A percentile compares a stretch with the other conserved stretches of the same genome.
These are phyloP conservation scores for Phytopythium aichiense DNA, from an alignment of 352 stramenopile genomes.

Conservation along the genomic window DNA sequence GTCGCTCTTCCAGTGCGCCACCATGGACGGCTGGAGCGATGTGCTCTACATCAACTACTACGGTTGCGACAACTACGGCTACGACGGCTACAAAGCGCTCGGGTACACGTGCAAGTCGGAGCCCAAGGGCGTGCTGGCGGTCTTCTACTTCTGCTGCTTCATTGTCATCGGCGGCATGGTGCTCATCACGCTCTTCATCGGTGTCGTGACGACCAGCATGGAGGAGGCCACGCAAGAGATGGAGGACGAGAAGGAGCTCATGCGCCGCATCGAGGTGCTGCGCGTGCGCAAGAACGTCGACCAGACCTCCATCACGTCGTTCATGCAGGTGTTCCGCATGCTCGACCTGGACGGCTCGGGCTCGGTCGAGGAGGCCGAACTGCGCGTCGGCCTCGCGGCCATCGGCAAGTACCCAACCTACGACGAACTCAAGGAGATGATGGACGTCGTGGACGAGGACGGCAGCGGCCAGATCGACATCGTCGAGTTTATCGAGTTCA, in stretches of 20 bases:
- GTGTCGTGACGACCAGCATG: slow-evolving; percentile 90
- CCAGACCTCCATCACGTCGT: slow-evolving; percentile 42
- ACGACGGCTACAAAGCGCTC: slow-evolving; percentile 48
- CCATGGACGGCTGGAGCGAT: slow-evolving; percentile 90
- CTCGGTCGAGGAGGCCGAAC: slow-evolving; percentile 81
- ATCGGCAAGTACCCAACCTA: slow-evolving; percentile 80
- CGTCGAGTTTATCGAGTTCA: slow-evolving; percentile 86
- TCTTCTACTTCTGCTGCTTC: slow-evolving; percentile 82
- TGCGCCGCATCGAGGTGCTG: slow-evolving; percentile 57
- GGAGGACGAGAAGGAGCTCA: slow-evolving; percentile 63
- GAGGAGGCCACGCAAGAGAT: slow-evolving; percentile 87
- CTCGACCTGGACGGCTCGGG: slow-evolving; percentile 79
- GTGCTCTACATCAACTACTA: slow-evolving; percentile 91
- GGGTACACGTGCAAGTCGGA: slow-evolving; percentile 59
- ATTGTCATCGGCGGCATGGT: slow-evolving; percentile 85
- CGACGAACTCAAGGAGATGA: slow-evolving; percentile 83
- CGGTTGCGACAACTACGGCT: slow-evolving; percentile 80
- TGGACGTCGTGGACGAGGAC: slow-evolving; percentile 84
- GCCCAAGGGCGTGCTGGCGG: slow-evolving; percentile 35
- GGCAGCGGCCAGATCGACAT: slow-evolving; percentile 84
- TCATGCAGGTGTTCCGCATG: slow-evolving; percentile 83
- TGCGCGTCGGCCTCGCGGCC: slow-evolving; percentile 71
- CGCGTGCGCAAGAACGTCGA: slow-evolving; percentile 54
- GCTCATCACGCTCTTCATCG: slow-evolving; percentile 90
- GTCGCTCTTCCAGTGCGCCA: slow-evolving; percentile 84